A percentile compares a stretch with the other conserved stretches of the same genome.
phyloP scores from a whole-genome alignment of 2,329 filamentous ascomycete genomes.

The Fusarium sp. region DNA sequence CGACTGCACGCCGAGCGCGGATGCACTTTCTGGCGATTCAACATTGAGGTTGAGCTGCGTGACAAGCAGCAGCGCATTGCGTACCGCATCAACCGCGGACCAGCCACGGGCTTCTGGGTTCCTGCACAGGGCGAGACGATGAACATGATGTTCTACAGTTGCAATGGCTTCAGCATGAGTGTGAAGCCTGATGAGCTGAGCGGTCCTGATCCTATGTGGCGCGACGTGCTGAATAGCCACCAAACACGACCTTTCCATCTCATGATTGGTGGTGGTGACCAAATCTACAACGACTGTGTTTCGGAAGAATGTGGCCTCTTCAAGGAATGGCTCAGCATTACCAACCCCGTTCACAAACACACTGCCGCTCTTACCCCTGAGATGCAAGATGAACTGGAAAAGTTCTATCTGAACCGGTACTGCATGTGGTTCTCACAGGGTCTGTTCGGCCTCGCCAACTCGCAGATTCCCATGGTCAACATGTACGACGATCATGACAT shows the following conservation, averaged over 20 bases:
- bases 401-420: conserved; percentile 90
- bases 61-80: conserved; percentile 87
- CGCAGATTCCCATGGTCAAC: conserved; percentile 98
- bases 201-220: conserved; percentile 96
- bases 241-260: conserved; percentile 95
- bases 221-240: conserved; percentile 93
- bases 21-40: conserved; percentile 97
- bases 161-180: conserved; percentile 92
- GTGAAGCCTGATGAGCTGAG: conserved; percentile 86
- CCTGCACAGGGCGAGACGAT: conserved; percentile 87
- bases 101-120: conserved; percentile 93
- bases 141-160: conserved; percentile 99
- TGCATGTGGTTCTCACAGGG: conserved; percentile 97
- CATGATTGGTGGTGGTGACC: conserved; percentile 97
- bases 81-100: conserved; percentile 94
- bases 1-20: conserved; percentile 88
- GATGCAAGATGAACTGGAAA: conserved; percentile 90
- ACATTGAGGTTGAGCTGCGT: conserved; percentile 89
- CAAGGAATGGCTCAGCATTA: conserved; percentile 86
- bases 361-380: conserved; percentile 82
- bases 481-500: conserved; percentile 97
- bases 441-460: conserved; percentile 90
- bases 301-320: conserved; percentile 83
- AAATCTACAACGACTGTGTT: conserved; percentile 94
- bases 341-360: conserved; percentile 85